Conservation (phyloP, 352 stramenopile genomes). For the Pseudoperonospora humuli region DNA sequence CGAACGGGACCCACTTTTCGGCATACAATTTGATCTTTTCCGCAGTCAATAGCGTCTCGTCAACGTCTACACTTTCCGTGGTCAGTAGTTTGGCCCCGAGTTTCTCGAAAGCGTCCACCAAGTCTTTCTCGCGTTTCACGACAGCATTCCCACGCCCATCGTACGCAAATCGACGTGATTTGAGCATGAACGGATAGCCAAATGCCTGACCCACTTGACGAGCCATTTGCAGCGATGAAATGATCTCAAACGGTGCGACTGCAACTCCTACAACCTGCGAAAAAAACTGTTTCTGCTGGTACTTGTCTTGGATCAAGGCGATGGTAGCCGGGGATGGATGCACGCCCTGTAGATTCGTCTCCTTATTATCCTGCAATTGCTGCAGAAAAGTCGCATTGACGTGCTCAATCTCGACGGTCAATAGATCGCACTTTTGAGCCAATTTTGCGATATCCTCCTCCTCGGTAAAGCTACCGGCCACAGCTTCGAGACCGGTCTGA, state of each 20-base stretch:
- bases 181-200: constrained; percentile 98
- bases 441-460: constrained; percentile 63
- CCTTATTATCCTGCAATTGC: constrained; percentile 77
- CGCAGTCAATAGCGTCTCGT: constrained; percentile 15
- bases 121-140: constrained; percentile 66
- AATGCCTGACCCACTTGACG: constrained; percentile 40
- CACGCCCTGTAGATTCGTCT: constrained; percentile 31
- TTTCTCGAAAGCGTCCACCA: constrained; percentile 79
- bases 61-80: constrained; percentile 9
- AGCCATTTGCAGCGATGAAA: constrained; percentile 39
- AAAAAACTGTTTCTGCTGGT: constrained; percentile 91
- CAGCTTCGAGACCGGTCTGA: constrained; percentile 55
- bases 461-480: constrained; percentile 76
- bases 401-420: constrained; percentile 99
- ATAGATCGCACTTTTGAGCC: constrained; percentile 82
- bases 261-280: constrained; percentile 31
- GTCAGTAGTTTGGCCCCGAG: constrained; percentile 35
- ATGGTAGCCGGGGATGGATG: constrained; percentile 89
- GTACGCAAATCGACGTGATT: constrained; percentile 93
- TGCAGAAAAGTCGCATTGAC: constrained; percentile 90
- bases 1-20: constrained; percentile 96
- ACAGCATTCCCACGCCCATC: constrained; percentile 96
- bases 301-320: constrained; percentile 97
- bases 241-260: constrained; percentile 47
- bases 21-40: constrained; percentile 73